phyloP scores from a whole-genome alignment of 2,329 filamentous ascomycete genomes.

The Ophiostoma triangulosporum region DNA sequence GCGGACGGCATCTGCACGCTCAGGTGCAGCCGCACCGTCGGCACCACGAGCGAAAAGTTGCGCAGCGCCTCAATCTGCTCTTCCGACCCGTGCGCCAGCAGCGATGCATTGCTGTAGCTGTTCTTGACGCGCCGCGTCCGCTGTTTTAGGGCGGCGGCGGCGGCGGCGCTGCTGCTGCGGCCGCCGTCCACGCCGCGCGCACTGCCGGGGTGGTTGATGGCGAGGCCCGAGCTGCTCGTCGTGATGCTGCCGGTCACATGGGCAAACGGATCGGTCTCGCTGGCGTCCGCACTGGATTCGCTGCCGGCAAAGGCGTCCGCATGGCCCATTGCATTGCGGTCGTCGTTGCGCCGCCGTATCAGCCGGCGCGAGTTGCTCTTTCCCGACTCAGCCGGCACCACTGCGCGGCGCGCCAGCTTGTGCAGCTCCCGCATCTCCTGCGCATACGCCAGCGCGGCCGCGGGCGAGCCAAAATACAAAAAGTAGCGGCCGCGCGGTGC shows the following conservation, averaged over 20 bases:
- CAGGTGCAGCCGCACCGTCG: slow-evolving; percentile 16
- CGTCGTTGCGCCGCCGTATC: slow-evolving; percentile 15
- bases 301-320: slow-evolving; percentile 8
- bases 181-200: neutral
- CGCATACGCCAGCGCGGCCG: slow-evolving; percentile 49
- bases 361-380: neutral
- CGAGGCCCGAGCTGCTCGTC: slow-evolving; percentile 2
- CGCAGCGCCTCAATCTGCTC: slow-evolving; percentile 10
- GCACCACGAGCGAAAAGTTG: slow-evolving; percentile 22
- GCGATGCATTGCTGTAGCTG: neutral
- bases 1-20: slow-evolving; percentile 13
- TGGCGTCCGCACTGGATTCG: neutral
- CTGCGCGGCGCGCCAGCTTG: slow-evolving; percentile 16
- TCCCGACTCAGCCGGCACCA: slow-evolving; percentile 18
- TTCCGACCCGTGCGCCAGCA: slow-evolving; percentile 12
- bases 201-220: slow-evolving; percentile 8
- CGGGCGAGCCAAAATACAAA: slow-evolving; percentile 48
- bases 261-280: neutral
- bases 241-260: neutral
- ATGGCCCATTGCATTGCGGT: neutral
- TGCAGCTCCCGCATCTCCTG: slow-evolving; percentile 39
- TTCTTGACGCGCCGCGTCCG: neutral
- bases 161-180: neutral
- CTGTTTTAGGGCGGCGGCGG: neutral
- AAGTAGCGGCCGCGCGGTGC: slow-evolving; percentile 52